Evolutionary conservation across 1,139 yeast species (phyloP).

Genomic region (Yamadazyma aaseri): DNA sequence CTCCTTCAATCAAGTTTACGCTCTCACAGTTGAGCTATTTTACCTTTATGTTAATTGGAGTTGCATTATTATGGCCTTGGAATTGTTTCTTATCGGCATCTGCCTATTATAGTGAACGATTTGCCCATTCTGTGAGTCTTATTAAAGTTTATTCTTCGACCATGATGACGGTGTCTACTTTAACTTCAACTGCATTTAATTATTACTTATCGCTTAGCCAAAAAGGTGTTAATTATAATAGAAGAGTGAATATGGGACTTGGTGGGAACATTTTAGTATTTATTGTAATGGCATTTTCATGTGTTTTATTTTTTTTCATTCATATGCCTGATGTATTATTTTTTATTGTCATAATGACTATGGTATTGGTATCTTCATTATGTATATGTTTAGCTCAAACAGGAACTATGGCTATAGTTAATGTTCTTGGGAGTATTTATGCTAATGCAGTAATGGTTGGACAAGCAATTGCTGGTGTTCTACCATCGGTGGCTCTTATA

Average conservation of each 20-base stretch:
- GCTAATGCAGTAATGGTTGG: conserved; percentile 94
- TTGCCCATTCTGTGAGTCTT: conserved; percentile 51
- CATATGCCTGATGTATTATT: conserved; percentile 38
- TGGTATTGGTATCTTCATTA: conserved; percentile 59
- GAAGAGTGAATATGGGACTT: conserved; percentile 61
- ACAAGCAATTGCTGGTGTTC: conserved; percentile 89
- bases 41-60: conserved; percentile 69
- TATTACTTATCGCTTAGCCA: conserved; percentile 69
- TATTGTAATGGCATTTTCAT: conserved; percentile 49
- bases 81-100: conserved; percentile 87
- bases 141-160: conserved; percentile 71
- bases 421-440: conserved; percentile 71
- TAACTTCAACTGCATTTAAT: conserved; percentile 63
- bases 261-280: conserved; percentile 56
- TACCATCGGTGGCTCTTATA: conserved; percentile 79
- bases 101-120: conserved; percentile 70
- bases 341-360: conserved; percentile 50
- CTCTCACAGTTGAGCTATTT: conserved; percentile 51
- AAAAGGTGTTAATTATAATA: conserved; percentile 56
- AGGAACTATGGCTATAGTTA: conserved; percentile 86
- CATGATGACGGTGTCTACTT: conserved; percentile 86
- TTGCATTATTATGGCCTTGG: conserved; percentile 94
- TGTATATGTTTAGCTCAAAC: conserved; percentile 81
- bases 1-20: conserved; percentile 11
- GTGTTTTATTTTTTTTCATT: conserved; percentile 42